Percentiles rank a stretch among this genome's conserved stretches.
phyloP scores from a whole-genome alignment of 176 grass and related monocot genomes.

The Avena eriantha region DNA sequence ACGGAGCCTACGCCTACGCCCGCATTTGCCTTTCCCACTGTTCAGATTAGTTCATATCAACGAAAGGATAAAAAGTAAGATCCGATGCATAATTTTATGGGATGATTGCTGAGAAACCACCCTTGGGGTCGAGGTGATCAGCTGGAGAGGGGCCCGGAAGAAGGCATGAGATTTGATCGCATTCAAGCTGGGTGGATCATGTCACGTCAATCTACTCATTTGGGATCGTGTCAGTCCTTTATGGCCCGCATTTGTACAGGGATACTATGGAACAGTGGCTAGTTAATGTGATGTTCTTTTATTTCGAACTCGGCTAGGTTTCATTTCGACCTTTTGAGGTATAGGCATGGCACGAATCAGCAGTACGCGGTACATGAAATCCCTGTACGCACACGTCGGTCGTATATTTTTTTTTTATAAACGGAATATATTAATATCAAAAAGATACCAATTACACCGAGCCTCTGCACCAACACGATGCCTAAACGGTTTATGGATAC shows the following conservation, averaged over 20 bases:
- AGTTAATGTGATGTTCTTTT: neutral
- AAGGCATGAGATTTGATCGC: constrained; percentile 25
- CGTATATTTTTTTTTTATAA: too few relatives aligned
- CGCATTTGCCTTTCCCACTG: constrained; percentile 10
- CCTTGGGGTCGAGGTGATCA: neutral
- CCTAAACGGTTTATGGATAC: too few relatives aligned
- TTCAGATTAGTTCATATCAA: constrained; percentile 39
- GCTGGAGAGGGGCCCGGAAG: constrained; percentile 5
- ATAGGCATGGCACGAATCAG: too few relatives aligned
- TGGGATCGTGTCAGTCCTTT: neutral
- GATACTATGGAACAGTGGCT: neutral
- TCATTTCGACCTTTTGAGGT: neutral
- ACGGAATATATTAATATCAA: too few relatives aligned
- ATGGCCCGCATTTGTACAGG: neutral
- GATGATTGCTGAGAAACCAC: constrained; percentile 29
- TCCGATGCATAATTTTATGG: constrained; percentile 27
- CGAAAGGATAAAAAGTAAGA: constrained; percentile 36
- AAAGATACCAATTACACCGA: too few relatives aligned
- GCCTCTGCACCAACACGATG: too few relatives aligned
- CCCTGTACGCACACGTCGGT: neutral
- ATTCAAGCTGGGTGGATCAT: constrained; percentile 26
- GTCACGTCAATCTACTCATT: constrained; percentile 10
- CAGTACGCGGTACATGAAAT: neutral
- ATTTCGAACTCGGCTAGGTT: neutral
- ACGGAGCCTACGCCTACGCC: neutral